These are phyloP conservation scores for Phytophthora melonis DNA, from an alignment of 352 stramenopile species.

Conservation along the genomic window DNA sequence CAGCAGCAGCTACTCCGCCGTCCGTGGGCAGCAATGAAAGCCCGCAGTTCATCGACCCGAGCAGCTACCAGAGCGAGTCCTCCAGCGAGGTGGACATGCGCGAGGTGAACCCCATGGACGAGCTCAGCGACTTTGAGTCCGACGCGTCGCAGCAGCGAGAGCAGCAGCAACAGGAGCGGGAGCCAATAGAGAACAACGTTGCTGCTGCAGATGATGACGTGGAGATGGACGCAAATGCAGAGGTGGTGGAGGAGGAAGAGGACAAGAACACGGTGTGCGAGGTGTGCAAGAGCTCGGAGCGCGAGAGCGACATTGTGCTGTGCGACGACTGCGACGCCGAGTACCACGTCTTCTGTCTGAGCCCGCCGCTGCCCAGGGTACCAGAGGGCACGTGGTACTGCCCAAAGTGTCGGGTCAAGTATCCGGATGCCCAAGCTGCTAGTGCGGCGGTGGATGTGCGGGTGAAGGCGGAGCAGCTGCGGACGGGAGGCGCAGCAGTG, in stretches of 20 bases:
- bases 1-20: background rate
- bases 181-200: background rate
- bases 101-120: constrained; percentile 73
- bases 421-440: background rate
- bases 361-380: constrained; percentile 52
- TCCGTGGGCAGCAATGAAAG: background rate
- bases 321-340: constrained; percentile 68
- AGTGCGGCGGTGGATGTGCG: constrained; percentile 1
- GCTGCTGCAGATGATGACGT: constrained; percentile 29
- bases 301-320: constrained; percentile 55
- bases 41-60: constrained; percentile 39
- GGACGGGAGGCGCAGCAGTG: background rate
- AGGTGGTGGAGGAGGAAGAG: constrained; percentile 1
- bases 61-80: constrained; percentile 52
- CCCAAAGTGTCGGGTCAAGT: constrained; percentile 41
- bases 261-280: constrained; percentile 45
- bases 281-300: constrained; percentile 51
- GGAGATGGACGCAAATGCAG: constrained; percentile 32
- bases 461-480: constrained; percentile 36
- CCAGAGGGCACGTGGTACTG: constrained; percentile 71
- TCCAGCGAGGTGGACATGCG: constrained; percentile 58
- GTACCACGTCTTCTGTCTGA: constrained; percentile 73
- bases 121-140: constrained; percentile 68
- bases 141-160: constrained; percentile 18
- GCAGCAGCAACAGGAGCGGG: background rate